Base-by-base conservation (phyloP, 1,139 yeast genomes). In the Debaryomyces sp. region DNA sequence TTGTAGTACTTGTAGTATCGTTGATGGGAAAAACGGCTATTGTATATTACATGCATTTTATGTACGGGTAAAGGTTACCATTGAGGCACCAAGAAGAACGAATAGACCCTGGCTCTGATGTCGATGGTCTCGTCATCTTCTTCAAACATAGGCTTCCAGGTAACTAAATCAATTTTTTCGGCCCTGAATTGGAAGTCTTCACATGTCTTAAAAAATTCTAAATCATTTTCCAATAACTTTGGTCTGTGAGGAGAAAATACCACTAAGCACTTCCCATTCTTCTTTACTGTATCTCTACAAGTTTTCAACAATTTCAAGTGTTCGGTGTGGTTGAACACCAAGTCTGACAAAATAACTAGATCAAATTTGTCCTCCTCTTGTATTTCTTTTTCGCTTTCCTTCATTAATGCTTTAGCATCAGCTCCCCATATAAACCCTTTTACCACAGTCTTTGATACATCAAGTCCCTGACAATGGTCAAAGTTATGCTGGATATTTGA, bases 201-300 rank as follows among this genome's bases (percentile, higher is more conserved):
- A 24, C 96, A 94, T 18, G 83, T 81, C 43, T 81, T 82, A 67
- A 94, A 94, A 64, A 94, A 94, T 45, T 71, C 75, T 50, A 92
- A 75, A 63, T 94, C 99, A 34, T 80, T 77, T 7, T 83, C 68
- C 51, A 89, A 73, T 45, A 92, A 70, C 64, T 80, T 73, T 2
- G 99, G 92, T 56, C 99, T 80, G 67, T 94, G 99, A 5, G 97
- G 99, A 7, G 97, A 85, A 62, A 94, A 94, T 6, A 92, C 96
- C 7, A 94, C 98, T 47, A 94, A 73, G 32, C 91, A 84, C 57
- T 76, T 79, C 3, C 97, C 97, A 43, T 73, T 65, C 8, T 67
- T 67, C 41, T 84, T 81, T 46, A 91, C 63, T 13, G 84, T 67
- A 46, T 82, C 77, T 54, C 82, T 76, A 60, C 96, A 89, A 5